A percentile compares a stretch with the other conserved stretches of the same genome.
Conservation (phyloP, 768 basidiomycete species). For the Boletus insuetus region DNA sequence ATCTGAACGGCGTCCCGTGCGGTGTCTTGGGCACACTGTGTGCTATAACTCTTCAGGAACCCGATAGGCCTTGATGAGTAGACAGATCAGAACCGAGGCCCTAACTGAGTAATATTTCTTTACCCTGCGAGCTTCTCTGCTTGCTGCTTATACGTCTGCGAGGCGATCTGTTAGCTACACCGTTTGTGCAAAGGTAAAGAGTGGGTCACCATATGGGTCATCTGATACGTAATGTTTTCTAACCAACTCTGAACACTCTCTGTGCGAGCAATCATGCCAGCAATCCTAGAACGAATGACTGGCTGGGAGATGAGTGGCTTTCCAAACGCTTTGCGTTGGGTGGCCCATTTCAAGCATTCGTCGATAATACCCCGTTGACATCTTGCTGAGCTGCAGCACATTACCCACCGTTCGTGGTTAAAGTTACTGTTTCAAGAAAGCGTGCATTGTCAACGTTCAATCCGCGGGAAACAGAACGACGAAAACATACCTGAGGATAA, state of each 20-base stretch:
- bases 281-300: conserved; percentile 85
- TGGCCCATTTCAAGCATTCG: conserved; percentile 89
- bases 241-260: conserved; percentile 86
- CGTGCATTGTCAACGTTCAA: neutral
- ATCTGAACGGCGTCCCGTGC: conserved; percentile 76
- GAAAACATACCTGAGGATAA: conserved; percentile 47
- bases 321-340: conserved; percentile 89
- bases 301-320: conserved; percentile 81
- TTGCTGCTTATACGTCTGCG: conserved; percentile 68
- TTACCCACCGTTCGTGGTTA: conserved; percentile 94
- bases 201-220: conserved; percentile 68
- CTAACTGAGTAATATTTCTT: conserved; percentile 8
- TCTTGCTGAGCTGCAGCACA: conserved; percentile 75
- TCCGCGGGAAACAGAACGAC: neutral
- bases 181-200: neutral
- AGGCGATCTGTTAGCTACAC: conserved; percentile 2
- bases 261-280: conserved; percentile 82
- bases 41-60: conserved; percentile 76
- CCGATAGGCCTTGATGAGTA: conserved; percentile 57
- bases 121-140: conserved; percentile 72
- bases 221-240: conserved; percentile 84
- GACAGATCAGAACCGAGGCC: neutral
- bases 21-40: conserved; percentile 74
- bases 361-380: conserved; percentile 69
- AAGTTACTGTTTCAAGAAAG: conserved; percentile 60